phyloP scores from a whole-genome alignment of 345 rosid species.

The Jatropha curcas region DNA sequence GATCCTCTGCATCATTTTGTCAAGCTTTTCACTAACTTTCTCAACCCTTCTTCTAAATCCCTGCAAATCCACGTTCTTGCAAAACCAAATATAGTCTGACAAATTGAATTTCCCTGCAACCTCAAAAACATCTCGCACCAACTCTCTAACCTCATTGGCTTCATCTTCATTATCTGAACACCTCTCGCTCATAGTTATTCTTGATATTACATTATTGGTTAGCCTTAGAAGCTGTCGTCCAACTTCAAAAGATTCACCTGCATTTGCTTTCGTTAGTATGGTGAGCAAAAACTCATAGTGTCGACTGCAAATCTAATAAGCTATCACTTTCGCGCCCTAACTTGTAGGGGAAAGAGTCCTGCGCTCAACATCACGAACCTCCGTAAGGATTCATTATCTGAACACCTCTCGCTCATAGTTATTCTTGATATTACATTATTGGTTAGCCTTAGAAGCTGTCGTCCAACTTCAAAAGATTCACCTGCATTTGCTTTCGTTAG shows the following conservation, averaged over 20 bases:
- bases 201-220: slow-evolving; percentile 40
- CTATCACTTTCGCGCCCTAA: too few species aligned
- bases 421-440: too few species aligned
- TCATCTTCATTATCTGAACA: slow-evolving; percentile 42
- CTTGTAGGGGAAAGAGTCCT: too few species aligned
- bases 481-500: too few species aligned
- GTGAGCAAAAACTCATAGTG: too few species aligned
- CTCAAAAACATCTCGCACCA: slow-evolving; percentile 38
- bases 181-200: slow-evolving; percentile 46
- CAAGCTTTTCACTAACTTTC: slow-evolving; percentile 37
- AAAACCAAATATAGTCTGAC: slow-evolving; percentile 55
- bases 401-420: too few species aligned
- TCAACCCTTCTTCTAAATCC: slow-evolving; percentile 43
- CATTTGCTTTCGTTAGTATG: slow-evolving; percentile 33
- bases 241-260: slow-evolving; percentile 36
- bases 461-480: too few species aligned
- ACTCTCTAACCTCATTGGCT: slow-evolving; percentile 42
- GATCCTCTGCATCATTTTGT: slow-evolving; percentile 39
- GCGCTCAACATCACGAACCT: too few species aligned
- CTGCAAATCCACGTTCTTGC: slow-evolving; percentile 55
- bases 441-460: too few species aligned
- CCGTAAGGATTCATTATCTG: too few species aligned
- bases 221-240: slow-evolving; percentile 44
- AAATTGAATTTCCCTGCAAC: slow-evolving; percentile 50
- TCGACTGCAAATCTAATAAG: too few species aligned